Percentiles rank a stretch among this genome's conserved stretches.
Conservation (phyloP, 1,284 basidiomycete species). For the Amylostereum chailletii region DNA sequence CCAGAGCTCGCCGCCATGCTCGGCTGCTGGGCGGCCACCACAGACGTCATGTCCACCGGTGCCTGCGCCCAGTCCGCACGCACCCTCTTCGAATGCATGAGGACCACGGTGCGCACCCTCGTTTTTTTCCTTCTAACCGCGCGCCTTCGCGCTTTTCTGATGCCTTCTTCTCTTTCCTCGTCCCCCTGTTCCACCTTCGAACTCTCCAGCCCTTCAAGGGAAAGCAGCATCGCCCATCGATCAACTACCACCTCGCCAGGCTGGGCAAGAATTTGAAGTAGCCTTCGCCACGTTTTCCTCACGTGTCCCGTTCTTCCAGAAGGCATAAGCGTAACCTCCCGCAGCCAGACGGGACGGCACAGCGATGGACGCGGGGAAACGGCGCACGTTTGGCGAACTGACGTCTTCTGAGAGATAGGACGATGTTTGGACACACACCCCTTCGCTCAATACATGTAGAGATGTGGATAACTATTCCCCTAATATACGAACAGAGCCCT, state of each 20-base stretch:
- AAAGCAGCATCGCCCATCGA: slow-evolving; percentile 60
- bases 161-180: too few relatives aligned
- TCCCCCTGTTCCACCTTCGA: not conserved
- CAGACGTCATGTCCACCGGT: slow-evolving; percentile 57
- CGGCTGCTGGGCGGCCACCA: slow-evolving; percentile 84
- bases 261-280: slow-evolving; percentile 66
- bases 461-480: not conserved
- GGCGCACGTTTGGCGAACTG: too few relatives aligned
- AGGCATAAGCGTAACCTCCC: too few relatives aligned
- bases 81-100: slow-evolving; percentile 79
- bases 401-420: too few relatives aligned
- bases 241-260: slow-evolving; percentile 81
- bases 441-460: too few relatives aligned
- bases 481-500: not conserved
- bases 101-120: slow-evolving; percentile 57
- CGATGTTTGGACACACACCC: too few relatives aligned
- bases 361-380: too few relatives aligned
- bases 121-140: slow-evolving; percentile 1
- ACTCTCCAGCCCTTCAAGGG: slow-evolving; percentile 49
- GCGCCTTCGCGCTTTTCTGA: too few relatives aligned
- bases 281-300: not conserved
- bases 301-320: not conserved
- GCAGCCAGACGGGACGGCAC: too few relatives aligned
- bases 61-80: slow-evolving; percentile 63
- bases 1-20: slow-evolving; percentile 78